Evolutionary conservation across 179 eudicot species (phyloP).

Genomic region (Camellia oleifera): DNA sequence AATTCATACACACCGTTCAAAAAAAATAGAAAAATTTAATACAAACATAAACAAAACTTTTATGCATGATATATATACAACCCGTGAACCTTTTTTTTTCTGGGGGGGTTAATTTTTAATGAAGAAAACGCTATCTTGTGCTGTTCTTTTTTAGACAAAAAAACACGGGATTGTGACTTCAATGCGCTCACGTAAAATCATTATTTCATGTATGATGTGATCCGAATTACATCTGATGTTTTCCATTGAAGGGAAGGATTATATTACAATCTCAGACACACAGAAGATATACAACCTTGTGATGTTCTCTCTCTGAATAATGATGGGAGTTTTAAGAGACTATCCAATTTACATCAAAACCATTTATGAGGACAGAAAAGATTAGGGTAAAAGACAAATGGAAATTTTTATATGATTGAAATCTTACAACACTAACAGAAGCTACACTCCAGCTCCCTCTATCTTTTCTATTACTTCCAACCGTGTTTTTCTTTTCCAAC

Average conservation of each 20-base stretch:
- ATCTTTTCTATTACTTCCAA: constrained; percentile 85
- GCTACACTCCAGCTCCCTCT: constrained; percentile 35
- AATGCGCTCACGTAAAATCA: constrained; percentile 1
- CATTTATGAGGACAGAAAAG: constrained; percentile 8
- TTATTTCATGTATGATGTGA: constrained; percentile 12
- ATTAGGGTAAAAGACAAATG: neutral
- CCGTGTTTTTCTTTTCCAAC: constrained; percentile 91
- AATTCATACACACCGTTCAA: no score
- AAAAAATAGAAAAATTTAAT: no score
- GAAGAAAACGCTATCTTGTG: no score
- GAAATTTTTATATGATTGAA: constrained; percentile 7
- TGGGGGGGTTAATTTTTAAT: no score
- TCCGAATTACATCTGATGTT: constrained; percentile 23
- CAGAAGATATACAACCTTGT: constrained; percentile 40
- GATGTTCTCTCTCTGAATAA: constrained; percentile 11
- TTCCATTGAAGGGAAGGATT: constrained; percentile 11
- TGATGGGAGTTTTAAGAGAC: neutral
- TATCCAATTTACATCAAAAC: constrained; percentile 32
- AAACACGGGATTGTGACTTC: neutral
- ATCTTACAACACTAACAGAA: constrained; percentile 9
- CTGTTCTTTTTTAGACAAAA: neutral
- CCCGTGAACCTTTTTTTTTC: no score
- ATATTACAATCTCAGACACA: constrained; percentile 34
- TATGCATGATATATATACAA: no score
- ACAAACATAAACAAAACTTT: no score